Percentiles rank a stretch among this genome's conserved stretches.
These are phyloP conservation scores for Antonospora locustae DNA, from an alignment of 371 early-diverging fungal species.

Conservation along the genomic window DNA sequence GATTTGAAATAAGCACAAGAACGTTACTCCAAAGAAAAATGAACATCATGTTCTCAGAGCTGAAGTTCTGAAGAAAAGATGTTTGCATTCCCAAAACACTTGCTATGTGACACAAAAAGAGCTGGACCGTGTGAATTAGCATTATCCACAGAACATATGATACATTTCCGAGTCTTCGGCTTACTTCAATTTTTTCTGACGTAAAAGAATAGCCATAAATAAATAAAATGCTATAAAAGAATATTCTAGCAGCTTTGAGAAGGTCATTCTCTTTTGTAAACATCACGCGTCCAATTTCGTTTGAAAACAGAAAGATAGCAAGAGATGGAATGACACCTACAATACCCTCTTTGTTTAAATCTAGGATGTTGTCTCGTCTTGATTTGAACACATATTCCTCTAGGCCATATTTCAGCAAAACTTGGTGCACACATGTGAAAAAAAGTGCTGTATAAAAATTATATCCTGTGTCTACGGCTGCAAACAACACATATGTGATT, in stretches of 20 bases:
- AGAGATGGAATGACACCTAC: constrained; percentile 37
- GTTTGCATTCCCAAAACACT: constrained; percentile 1
- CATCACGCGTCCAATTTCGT: constrained; percentile 23
- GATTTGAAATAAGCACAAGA: constrained; percentile 43
- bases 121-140: constrained; percentile 19
- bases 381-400: constrained; percentile 6
- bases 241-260: neutral
- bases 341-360: constrained; percentile 49
- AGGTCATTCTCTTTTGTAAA: neutral
- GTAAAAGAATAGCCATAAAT: constrained; percentile 11
- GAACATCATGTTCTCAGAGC: constrained; percentile 35
- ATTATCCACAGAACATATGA: constrained; percentile 23
- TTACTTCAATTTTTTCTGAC: neutral
- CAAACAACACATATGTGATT: constrained; percentile 17
- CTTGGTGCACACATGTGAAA: constrained; percentile 21
- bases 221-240: constrained; percentile 4
- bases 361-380: constrained; percentile 26
- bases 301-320: constrained; percentile 41
- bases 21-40: constrained; percentile 44
- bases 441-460: constrained; percentile 2
- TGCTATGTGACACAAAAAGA: constrained; percentile 25
- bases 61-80: neutral
- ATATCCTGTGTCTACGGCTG: constrained; percentile 6
- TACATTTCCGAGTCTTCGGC: constrained; percentile 34
- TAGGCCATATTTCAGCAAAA: neutral